Evolutionary conservation across 1,284 basidiomycete species (phyloP), one percentile per base, ranked within the genome.

Genomic region (Sanghuangporus sanghuang): DNA sequence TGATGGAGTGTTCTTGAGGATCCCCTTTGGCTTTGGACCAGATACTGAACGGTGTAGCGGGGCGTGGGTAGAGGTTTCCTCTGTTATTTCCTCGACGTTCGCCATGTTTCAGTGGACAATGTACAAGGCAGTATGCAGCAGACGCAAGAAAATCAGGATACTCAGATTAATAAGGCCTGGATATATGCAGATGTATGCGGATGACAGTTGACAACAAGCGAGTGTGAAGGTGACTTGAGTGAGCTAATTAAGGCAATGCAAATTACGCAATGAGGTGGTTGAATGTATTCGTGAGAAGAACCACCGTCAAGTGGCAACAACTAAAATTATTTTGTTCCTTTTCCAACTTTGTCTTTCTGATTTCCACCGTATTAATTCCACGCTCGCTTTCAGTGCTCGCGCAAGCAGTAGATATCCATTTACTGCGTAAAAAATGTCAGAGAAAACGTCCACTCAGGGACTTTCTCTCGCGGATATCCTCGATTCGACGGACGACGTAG

Each of bases 21-120:
- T 93, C 38, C 90, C 90, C 74, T 90, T 92, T 46, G 90, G 90
- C 74, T 89, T 91, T 0, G 80, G 83, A 67, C 83, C 76, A 2
- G 86, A 87, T 44, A 44, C 53, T 11, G 64, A 18, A 14, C 64
- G 64, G 52, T 65, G 64, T 3, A 65, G 50, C 6, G 60, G 61
- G 44, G 60, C 60, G 32, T 49, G 64, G 7, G 38, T 52, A 27
- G 64, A 9, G 16, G n/a, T 35, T 18, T 65, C 59, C 21, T 54
- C 56, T n/a, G 52, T 57, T 21, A 40, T 23, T 35, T 56, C 61
- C 27, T 65, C 64, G 11, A 39, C 39, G 44, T 27, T 59, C 27
- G 60, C 36, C 44, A 56, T 59, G 18, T 14, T 39, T 18, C 21
- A 27, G 44, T 7, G 21, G 23, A 11, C 21, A 46, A 46, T 46